A percentile compares a stretch with the other conserved stretches of the same genome.
Evolutionary conservation across 805 yeast species (phyloP).

Genomic region (Candida dajiaensis): DNA sequence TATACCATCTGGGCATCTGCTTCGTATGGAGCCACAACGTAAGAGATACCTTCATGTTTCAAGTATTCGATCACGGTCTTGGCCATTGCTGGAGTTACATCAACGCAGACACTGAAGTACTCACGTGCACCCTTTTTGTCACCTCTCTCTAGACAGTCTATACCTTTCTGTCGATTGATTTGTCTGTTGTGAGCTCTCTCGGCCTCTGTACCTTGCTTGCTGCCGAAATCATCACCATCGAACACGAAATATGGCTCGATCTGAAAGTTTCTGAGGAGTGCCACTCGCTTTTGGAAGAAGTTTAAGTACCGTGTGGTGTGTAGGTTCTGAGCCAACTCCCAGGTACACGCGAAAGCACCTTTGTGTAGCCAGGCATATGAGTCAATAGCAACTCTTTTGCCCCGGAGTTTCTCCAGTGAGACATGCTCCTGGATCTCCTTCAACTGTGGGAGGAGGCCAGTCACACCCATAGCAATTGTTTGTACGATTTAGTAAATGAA

Average conservation of each 20-base stretch:
- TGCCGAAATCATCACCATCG: constrained; percentile 85
- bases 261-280: constrained; percentile 57
- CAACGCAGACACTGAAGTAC: constrained; percentile 72
- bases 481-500: not conserved
- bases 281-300: constrained; percentile 60
- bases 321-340: constrained; percentile 63
- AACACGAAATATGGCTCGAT: constrained; percentile 84
- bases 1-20: constrained; percentile 97
- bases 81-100: constrained; percentile 88
- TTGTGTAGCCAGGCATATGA: constrained; percentile 96
- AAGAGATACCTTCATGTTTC: constrained; percentile 49
- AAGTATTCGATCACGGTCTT: constrained; percentile 73
- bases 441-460: constrained; percentile 74
- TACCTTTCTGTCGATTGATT: constrained; percentile 53
- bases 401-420: constrained; percentile 55
- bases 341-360: constrained; percentile 77
- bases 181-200: constrained; percentile 55
- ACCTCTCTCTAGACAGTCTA: constrained; percentile 44
- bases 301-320: constrained; percentile 71
- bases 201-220: constrained; percentile 66
- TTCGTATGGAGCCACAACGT: constrained; percentile 94
- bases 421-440: constrained; percentile 64
- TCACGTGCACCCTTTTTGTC: constrained; percentile 57
- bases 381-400: constrained; percentile 84
- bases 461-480: constrained; percentile 58